phyloP scores from a whole-genome alignment of 805 yeast genomes.

The Starmerella khaoyaiensis region DNA sequence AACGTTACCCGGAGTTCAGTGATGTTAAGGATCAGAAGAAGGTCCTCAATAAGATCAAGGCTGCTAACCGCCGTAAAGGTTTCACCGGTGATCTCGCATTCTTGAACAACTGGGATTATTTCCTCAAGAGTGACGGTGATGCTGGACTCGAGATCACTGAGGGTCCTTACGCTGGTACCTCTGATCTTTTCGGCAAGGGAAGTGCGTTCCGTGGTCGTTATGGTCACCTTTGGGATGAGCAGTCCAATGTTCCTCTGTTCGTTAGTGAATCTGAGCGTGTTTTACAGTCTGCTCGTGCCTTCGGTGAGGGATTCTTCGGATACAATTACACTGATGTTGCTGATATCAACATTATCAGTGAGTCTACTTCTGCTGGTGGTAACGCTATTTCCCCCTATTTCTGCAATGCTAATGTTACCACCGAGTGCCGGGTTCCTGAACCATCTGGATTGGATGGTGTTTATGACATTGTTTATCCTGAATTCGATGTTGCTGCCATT shows the following conservation, averaged over 20 bases:
- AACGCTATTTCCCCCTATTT: slow-evolving; percentile 46
- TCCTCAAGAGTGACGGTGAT: slow-evolving; percentile 25
- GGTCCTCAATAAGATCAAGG: slow-evolving; percentile 16
- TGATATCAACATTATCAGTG: slow-evolving; percentile 34
- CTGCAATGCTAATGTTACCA: slow-evolving; percentile 31
- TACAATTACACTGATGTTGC: slow-evolving; percentile 31
- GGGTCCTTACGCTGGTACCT: slow-evolving; percentile 37
- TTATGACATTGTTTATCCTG: slow-evolving; percentile 13
- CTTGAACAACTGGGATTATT: slow-evolving; percentile 20
- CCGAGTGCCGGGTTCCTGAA: slow-evolving; percentile 13
- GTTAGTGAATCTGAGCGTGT: slow-evolving; percentile 23
- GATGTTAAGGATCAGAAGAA: slow-evolving; percentile 17
- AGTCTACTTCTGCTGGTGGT: slow-evolving; percentile 39
- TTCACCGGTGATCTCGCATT: slow-evolving; percentile 18
- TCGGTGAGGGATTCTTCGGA: slow-evolving; percentile 49
- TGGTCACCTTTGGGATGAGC: slow-evolving; percentile 30
- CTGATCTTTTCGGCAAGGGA: slow-evolving; percentile 36
- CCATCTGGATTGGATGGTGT: slow-evolving; percentile 1
- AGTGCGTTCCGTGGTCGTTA: slow-evolving; percentile 35
- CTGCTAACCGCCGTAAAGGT: slow-evolving; percentile 3
- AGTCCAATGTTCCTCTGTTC: slow-evolving; percentile 35
- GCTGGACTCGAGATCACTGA: slow-evolving; percentile 33
- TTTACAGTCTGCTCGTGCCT: slow-evolving; percentile 41
- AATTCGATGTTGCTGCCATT: slow-evolving; percentile 22
- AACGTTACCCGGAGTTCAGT: slow-evolving; percentile 32